phyloP scores from a whole-genome alignment of 305 asterid species.

The Lippia alba region DNA sequence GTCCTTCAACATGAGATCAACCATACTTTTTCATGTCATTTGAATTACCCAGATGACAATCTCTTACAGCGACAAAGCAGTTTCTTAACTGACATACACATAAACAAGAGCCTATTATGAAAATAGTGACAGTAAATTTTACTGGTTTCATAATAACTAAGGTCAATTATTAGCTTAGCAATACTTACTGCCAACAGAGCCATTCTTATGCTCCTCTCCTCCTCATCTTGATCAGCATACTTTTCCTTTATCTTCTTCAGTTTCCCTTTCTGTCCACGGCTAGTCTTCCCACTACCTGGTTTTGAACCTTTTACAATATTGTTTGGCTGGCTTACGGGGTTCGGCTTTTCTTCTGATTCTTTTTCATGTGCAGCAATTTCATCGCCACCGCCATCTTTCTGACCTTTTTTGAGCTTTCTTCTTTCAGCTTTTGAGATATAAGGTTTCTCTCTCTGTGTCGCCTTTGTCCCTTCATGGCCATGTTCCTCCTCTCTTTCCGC shows the following conservation, averaged over 20 bases:
- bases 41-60: constrained; percentile 17
- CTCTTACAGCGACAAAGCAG: constrained; percentile 24
- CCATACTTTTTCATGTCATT: constrained; percentile 12
- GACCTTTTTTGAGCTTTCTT: constrained; percentile 89
- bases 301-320: constrained; percentile 44
- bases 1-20: constrained; percentile 4
- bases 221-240: constrained; percentile 98
- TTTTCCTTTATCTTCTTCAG: constrained; percentile 95
- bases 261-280: constrained; percentile 92
- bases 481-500: constrained; percentile 48
- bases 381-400: constrained; percentile 50
- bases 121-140: constrained; percentile 5
- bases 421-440: constrained; percentile 90
- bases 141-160: constrained; percentile 17
- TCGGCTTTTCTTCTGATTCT: constrained; percentile 43
- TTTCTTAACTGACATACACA: constrained; percentile 27
- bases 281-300: constrained; percentile 65
- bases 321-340: constrained; percentile 42
- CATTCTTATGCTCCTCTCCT: constrained; percentile 87
- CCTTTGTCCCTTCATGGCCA: constrained; percentile 44
- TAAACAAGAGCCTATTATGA: constrained; percentile 2
- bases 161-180: constrained; percentile 19
- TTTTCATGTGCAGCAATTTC: constrained; percentile 45
- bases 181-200: constrained; percentile 81
- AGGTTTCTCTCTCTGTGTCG: constrained; percentile 74